Conservation (phyloP, 148 eudicot species). For the Salicornia ramosissima region DNA sequence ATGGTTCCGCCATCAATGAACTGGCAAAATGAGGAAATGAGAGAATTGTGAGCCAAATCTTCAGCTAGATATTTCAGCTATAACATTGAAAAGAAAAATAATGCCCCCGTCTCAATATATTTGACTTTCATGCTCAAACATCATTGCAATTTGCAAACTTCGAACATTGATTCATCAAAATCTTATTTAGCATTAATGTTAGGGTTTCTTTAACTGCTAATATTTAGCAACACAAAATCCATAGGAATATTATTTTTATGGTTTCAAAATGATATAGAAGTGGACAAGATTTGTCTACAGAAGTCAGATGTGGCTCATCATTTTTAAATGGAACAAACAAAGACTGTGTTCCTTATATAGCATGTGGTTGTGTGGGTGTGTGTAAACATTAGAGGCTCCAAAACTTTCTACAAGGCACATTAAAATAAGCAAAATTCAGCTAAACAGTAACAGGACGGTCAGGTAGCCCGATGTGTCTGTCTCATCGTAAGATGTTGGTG, state of each 20-base stretch:
- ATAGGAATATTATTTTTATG: background rate
- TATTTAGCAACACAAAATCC: no score
- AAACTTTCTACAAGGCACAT: no score
- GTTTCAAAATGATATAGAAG: background rate
- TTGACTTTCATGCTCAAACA: background rate
- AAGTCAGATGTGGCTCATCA: background rate
- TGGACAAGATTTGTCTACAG: background rate
- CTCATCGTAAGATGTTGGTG: no score
- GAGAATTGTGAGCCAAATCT: conserved; percentile 15
- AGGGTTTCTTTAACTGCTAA: no score
- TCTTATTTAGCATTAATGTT: background rate
- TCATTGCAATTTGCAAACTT: no score
- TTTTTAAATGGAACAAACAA: background rate
- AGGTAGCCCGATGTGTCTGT: no score
- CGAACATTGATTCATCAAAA: background rate
- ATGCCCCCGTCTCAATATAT: background rate
- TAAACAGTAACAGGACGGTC: no score
- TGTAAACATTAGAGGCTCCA: no score
- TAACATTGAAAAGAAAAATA: background rate
- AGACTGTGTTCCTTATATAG: no score
- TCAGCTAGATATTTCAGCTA: background rate
- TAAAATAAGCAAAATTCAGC: background rate
- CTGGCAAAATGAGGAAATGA: conserved; percentile 34
- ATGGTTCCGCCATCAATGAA: conserved; percentile 85
- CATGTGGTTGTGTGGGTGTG: no score